These are phyloP conservation scores for Acer yangbiense DNA, from an alignment of 345 rosid species.

Conservation along the genomic window DNA sequence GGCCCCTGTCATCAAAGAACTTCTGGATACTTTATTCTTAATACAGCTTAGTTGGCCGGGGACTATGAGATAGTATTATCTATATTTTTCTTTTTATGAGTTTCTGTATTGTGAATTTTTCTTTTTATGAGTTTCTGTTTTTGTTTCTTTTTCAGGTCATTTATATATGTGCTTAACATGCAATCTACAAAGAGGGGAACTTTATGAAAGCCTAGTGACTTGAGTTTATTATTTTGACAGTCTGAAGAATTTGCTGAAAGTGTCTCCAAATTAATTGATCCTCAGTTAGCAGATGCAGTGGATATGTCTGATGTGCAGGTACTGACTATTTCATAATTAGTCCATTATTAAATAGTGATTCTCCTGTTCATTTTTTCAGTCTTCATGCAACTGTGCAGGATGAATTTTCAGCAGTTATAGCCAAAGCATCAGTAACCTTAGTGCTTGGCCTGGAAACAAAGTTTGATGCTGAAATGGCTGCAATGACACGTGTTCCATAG, in stretches of 20 bases:
- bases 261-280: conserved; percentile 83
- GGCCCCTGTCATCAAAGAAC: not conserved
- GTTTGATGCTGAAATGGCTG: conserved; percentile 95
- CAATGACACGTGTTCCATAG: conserved; percentile 96
- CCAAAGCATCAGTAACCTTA: conserved; percentile 80
- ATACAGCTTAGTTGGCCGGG: too few relatives aligned
- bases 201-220: conserved; percentile 22
- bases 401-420: conserved; percentile 93
- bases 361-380: conserved; percentile 24
- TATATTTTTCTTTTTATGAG: too few relatives aligned
- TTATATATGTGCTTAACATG: too few relatives aligned
- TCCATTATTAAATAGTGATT: conserved; percentile 12
- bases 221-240: conserved; percentile 47
- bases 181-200: not conserved
- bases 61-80: too few relatives aligned
- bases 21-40: not conserved
- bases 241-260: conserved; percentile 96
- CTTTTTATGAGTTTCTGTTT: too few relatives aligned
- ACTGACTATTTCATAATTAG: conserved; percentile 21
- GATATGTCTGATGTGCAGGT: conserved; percentile 95
- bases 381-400: conserved; percentile 57
- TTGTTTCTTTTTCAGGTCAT: too few relatives aligned
- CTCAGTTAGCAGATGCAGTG: conserved; percentile 78
- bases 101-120: too few relatives aligned
- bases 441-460: conserved; percentile 95